Base-by-base conservation (phyloP, 2,329 filamentous ascomycete genomes). In the Calonectria hongkongensis region DNA sequence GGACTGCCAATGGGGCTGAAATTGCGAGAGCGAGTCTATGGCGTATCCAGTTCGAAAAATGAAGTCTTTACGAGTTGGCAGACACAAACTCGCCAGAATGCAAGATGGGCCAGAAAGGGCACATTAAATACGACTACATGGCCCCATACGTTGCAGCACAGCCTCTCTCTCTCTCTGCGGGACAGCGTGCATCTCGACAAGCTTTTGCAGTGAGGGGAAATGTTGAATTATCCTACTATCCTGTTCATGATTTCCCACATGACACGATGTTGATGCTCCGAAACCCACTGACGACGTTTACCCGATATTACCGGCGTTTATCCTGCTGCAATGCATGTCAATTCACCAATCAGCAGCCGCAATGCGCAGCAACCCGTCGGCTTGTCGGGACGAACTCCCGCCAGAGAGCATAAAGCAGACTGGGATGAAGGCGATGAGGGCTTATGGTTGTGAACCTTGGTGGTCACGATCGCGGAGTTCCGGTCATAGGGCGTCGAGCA, bases 301-400 rank as follows among this genome's bases (percentile, higher is more conserved):
- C 21, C 36, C 68, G 62, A 39, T 25, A 28, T 12, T n/a, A 21
- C 63, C 63, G 68, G 51, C 33, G 68, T 71, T 71, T 71, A 71
- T 43, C 68, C 68, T n/a, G 12, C 15, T 21, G 43, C 21, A 28
- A 13, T 27, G 27, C 50, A 30, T 62, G 18, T 30, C 7, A 9
- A 50, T 30, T 21, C 30, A 18, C 68, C 68, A 71, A 71, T 71
- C 43, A 50, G 36, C 36, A n/a, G 5, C 27, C 45, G 45, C 27
- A 15, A 21, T 13, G 33, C 8, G 30, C 33, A 21, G 27, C 51
- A 66, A 56, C 5, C 30, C 27, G 7, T 43, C 68, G 68, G 68
- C 27, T 60, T 21, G 50, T 71, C 68, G 68, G 68, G 63, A 54
- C 68, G 68, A 66, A 16, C 28, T 51, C 36, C 68, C 68, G 68